Conservation (phyloP, 2,329 filamentous ascomycete species). For the Curvularia lunata region DNA sequence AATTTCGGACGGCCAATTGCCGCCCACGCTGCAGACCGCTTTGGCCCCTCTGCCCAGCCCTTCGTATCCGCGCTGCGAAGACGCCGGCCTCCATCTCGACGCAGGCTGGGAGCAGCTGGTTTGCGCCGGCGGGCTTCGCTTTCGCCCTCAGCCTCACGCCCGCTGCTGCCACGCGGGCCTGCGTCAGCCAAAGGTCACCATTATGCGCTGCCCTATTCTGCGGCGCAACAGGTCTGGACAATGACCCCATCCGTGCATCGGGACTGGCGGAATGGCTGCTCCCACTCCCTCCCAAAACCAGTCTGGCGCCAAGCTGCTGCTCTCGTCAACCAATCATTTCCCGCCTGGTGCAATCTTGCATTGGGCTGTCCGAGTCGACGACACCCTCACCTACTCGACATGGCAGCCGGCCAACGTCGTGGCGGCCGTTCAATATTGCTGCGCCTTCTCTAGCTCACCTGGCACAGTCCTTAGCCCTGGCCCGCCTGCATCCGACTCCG, state of each 20-base stretch:
- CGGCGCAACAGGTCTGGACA: conserved; percentile 15
- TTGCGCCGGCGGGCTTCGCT: too few species aligned
- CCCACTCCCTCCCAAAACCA: neutral
- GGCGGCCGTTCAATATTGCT: conserved; percentile 1
- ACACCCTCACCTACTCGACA: conserved; percentile 5
- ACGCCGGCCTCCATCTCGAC: neutral
- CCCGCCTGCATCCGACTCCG: neutral
- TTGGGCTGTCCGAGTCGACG: conserved; percentile 8
- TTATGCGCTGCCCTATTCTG: conserved; percentile 16
- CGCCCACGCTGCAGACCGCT: conserved; percentile 6
- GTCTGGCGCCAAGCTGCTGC: conserved; percentile 5
- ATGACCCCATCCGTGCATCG: conserved; percentile 24
- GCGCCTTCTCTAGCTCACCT: neutral
- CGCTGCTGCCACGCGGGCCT: neutral
- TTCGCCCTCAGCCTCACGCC: neutral
- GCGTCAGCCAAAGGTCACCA: neutral
- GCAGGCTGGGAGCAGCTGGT: too few species aligned
- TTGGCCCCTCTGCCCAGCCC: conserved; percentile 14
- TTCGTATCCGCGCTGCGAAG: conserved; percentile 6
- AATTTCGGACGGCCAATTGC: conserved; percentile 24
- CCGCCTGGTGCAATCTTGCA: neutral
- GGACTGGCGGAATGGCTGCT: conserved; percentile 16
- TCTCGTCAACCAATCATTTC: conserved; percentile 13
- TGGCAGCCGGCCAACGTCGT: neutral
- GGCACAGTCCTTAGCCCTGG: too few species aligned